These are phyloP conservation scores for Albugo laibachii DNA, from an alignment of 352 stramenopile genomes.

Conservation along the genomic window DNA sequence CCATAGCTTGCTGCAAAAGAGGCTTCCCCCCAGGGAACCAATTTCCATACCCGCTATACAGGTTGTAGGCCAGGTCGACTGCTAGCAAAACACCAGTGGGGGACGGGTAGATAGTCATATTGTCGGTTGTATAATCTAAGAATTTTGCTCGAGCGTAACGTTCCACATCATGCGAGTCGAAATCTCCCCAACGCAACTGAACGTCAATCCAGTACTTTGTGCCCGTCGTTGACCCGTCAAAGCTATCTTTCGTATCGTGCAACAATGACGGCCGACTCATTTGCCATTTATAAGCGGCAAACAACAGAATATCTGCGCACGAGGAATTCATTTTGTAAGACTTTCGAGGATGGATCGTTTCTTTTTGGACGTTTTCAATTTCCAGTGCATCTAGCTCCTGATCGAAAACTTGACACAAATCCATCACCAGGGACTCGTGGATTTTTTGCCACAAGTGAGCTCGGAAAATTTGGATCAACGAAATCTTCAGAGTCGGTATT, in stretches of 20 bases:
- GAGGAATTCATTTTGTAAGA: constrained; percentile 99
- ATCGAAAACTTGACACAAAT: constrained; percentile 96
- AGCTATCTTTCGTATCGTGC: constrained; percentile 94
- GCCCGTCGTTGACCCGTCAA: constrained; percentile 82
- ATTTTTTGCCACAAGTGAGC: constrained; percentile 99
- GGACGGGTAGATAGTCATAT: constrained; percentile 99
- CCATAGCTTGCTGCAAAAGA: constrained; percentile 99
- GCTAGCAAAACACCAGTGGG: constrained; percentile 94
- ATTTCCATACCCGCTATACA: constrained; percentile 99
- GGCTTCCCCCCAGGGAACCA: constrained; percentile 99
- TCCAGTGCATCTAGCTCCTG: constrained; percentile 98
- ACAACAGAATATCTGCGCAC: constrained; percentile 97
- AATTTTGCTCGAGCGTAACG: constrained; percentile 98
- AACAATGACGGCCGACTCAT: constrained; percentile 61
- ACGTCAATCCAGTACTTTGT: constrained; percentile 99
- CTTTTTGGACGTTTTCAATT: constrained; percentile 99
- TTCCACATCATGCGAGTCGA: constrained; percentile 99
- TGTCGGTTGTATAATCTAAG: constrained; percentile 99
- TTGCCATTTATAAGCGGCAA: constrained; percentile 98
- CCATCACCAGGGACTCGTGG: constrained; percentile 97
- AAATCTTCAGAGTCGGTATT: constrained; percentile 99
- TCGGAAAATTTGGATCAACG: constrained; percentile 91
- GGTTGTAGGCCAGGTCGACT: constrained; percentile 98
- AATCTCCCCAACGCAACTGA: constrained; percentile 99
- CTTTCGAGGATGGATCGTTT: constrained; percentile 99